phyloP scores from a whole-genome alignment of 768 basidiomycete species.

The Agrocybe chaxingu region DNA sequence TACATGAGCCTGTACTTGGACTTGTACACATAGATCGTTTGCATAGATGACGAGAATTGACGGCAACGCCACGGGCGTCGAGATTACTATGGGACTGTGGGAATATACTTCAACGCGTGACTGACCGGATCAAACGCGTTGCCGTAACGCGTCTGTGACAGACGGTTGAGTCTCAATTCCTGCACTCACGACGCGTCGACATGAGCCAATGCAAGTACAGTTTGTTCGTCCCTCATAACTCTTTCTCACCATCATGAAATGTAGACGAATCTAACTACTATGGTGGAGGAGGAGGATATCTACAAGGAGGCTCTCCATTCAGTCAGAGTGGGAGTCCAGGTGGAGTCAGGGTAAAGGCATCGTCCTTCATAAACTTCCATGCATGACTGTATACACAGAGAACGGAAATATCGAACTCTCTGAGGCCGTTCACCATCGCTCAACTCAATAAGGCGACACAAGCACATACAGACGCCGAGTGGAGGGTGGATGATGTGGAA shows the following conservation, averaged over 20 bases:
- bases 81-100: no score
- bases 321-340: constrained; percentile 60
- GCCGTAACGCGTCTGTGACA: constrained; percentile 24
- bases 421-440: constrained; percentile 71
- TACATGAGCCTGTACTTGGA: no score
- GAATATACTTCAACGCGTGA: no score
- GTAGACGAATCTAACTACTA: constrained; percentile 35
- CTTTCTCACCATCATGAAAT: background rate
- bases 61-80: no score
- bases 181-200: constrained; percentile 13
- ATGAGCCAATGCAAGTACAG: constrained; percentile 32
- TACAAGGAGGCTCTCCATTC: constrained; percentile 60
- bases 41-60: no score
- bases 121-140: background rate
- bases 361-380: background rate
- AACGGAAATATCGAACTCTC: constrained; percentile 34
- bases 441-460: constrained; percentile 78
- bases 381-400: constrained; percentile 18
- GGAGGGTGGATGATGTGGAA: constrained; percentile 77
- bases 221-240: background rate
- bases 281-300: constrained; percentile 42
- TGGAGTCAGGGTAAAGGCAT: constrained; percentile 36
- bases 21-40: no score
- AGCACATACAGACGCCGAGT: constrained; percentile 85
- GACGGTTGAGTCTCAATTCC: constrained; percentile 4